These are phyloP conservation scores for Neospora caninum DNA, from an alignment of 169 alveolate species.

Conservation along the genomic window DNA sequence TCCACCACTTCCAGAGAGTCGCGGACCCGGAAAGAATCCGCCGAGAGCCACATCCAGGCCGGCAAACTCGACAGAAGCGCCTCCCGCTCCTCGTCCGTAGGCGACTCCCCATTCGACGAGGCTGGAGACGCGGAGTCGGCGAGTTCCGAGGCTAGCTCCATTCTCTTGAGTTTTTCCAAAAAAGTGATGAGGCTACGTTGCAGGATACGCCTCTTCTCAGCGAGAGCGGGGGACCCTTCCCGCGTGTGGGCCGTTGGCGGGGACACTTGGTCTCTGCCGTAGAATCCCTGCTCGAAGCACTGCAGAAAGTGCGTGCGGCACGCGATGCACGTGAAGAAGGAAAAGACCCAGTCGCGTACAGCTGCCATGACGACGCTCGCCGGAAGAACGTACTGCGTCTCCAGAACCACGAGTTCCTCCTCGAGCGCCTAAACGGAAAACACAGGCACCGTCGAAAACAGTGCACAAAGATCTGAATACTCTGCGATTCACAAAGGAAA, in stretches of 20 bases:
- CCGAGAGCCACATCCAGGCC: background rate
- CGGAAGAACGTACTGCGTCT: background rate
- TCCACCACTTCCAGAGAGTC: background rate
- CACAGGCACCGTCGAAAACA: background rate
- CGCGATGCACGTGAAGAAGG: constrained; percentile 12
- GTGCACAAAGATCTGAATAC: too few species aligned
- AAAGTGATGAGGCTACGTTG: too few species aligned
- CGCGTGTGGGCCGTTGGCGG: background rate
- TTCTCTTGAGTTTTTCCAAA: too few species aligned
- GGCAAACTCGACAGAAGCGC: background rate
- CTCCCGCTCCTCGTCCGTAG: background rate
- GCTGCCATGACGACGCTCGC: background rate
- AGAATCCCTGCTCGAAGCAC: constrained; percentile 21
- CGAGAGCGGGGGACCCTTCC: background rate
- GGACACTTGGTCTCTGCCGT: background rate
- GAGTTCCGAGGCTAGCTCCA: background rate
- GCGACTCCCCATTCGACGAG: constrained; percentile 28
- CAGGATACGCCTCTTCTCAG: background rate
- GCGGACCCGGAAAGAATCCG: background rate
- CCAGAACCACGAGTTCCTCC: background rate
- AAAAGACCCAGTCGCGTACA: background rate
- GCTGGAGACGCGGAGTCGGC: constrained; percentile 29
- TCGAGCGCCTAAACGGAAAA: background rate
- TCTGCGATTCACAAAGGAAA: too few species aligned
- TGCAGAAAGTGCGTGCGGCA: constrained; percentile 23